Evolutionary conservation across 768 basidiomycete species (phyloP), one percentile per base, ranked within the genome.

Genomic region (Pisolithus marmoratus): DNA sequence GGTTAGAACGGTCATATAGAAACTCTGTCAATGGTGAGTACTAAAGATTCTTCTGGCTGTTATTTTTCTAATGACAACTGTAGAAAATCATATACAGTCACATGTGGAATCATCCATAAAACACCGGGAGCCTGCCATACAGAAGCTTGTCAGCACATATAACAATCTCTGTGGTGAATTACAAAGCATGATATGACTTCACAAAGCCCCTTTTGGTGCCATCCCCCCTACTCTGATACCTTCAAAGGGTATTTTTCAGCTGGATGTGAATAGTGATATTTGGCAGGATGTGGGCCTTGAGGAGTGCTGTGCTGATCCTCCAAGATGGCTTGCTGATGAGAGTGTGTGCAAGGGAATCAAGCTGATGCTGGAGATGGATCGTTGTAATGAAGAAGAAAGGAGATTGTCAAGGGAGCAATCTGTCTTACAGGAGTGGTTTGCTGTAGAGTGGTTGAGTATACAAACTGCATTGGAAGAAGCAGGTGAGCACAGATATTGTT

Each of bases 201-300:
- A 48, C 19, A 56, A 58, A 38, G 67, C 67, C 4, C 70, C 70
- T 15, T 14, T 20, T 4, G 53, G 58, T 31, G 62, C 64, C 3
- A n/a, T 60, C 5, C 51, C 55, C 1, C 71, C 68, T n/a, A 26
- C 41, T 11, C 48, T 36, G 9, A 66, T 72, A 31, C 50, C 58
- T 5, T 27, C 19, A 2, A 42, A 59, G 8, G 53, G 57, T 8
- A 43, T 73, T 4, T 73, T 65, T 45, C 44, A 54, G 2, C 56
- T 73, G 5, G 68, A 72, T 56, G n/a, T 41, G n/a, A 67, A 70
- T 56, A 65, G 68, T 56, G 55, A 55, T 11, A 67, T 71, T 7
- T 72, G 70, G 70, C 61, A 68, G 42, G 63, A 70, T 44, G 27
- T 61, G 49, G 67, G 65, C 1, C 55, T 71, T n/a, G 59, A 54